Base-by-base conservation (phyloP, 2,329 filamentous ascomycete species). In the Cladosporium sp. region DNA sequence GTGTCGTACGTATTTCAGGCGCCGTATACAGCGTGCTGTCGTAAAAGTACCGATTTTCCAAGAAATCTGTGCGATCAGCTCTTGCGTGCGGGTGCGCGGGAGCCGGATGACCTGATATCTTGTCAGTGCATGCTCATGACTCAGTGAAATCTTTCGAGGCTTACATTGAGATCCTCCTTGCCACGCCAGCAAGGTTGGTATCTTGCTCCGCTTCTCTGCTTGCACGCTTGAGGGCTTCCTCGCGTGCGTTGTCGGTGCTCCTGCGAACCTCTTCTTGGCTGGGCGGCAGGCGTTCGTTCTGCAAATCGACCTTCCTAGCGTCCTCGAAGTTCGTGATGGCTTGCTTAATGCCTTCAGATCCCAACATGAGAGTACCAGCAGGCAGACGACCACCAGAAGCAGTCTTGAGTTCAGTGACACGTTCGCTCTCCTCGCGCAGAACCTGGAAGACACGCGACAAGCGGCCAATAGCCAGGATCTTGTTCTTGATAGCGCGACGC, bases 401-500 rank as follows among this genome's bases (percentile, higher is more conserved):
- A 45, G 93, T 97, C 84, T 99, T 99, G 74, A 99, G 85, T 75
- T 99, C 94, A 37, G 93, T 97, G 57, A 99, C 92, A 67, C 89
- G 86, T 79, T 99, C 94, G 1, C 92, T 96, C 76, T 99, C 94
- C 77, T 99, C 94, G 69, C 94, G 91, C 66, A 99, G 77, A 51
- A 99, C 94, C 74, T 99, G 94, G 87, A 99, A 99, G 60, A 99
- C 94, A 67, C 94, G 90, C 36, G 94, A 97, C 63, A 99, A 82
- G 66, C 94, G 90, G 28, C 94, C 94, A 69, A 99, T 99, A 60
- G 94, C 94, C 67, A 99, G 79, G 70, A 99, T 97, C 81, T 99
- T 99, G 86, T 99, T 99, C 83, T 97, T 97, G 83, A 99, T 96
- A 3, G 92, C 92, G 45, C 92, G 87, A 69, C 94, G 85, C 82